These are phyloP conservation scores for Sclerotinia borealis DNA, from an alignment of 2,329 filamentous ascomycete genomes.

Conservation along the genomic window DNA sequence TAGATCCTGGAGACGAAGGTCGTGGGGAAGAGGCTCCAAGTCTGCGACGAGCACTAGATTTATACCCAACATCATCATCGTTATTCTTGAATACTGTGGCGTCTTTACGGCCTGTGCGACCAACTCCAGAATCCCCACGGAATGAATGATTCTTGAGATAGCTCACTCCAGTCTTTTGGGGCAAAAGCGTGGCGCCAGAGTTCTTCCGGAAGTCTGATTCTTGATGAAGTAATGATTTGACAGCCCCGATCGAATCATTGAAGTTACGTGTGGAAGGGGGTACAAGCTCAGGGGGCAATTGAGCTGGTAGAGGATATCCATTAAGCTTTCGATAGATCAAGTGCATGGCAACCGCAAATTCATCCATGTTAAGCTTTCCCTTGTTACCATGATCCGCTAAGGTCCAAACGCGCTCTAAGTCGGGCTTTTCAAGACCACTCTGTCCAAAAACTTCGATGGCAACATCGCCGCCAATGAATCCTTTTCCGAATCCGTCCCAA, in stretches of 20 bases:
- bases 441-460: constrained; percentile 97
- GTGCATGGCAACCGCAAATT: constrained; percentile 98
- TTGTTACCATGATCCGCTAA: constrained; percentile 90
- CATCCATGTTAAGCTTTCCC: constrained; percentile 88
- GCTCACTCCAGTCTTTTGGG: constrained; percentile 96
- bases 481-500: constrained; percentile 93
- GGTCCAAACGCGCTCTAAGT: constrained; percentile 92
- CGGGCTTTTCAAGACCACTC: constrained; percentile 83
- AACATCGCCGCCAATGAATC: constrained; percentile 84
- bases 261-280: constrained; percentile 93
- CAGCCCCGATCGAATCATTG: constrained; percentile 83
- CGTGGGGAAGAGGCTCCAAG: constrained; percentile 69
- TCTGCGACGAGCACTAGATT: constrained; percentile 85
- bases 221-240: constrained; percentile 82
- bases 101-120: constrained; percentile 69
- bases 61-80: constrained; percentile 85
- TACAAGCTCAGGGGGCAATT: constrained; percentile 83
- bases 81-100: constrained; percentile 97
- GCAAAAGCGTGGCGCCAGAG: constrained; percentile 81
- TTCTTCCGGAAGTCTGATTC: constrained; percentile 88
- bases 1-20: constrained; percentile 65
- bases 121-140: constrained; percentile 54
- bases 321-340: constrained; percentile 96
- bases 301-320: constrained; percentile 84
- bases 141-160: constrained; percentile 96